Conservation (phyloP, 441 rosid genomes). For the Pelargonium exstipulatum region DNA sequence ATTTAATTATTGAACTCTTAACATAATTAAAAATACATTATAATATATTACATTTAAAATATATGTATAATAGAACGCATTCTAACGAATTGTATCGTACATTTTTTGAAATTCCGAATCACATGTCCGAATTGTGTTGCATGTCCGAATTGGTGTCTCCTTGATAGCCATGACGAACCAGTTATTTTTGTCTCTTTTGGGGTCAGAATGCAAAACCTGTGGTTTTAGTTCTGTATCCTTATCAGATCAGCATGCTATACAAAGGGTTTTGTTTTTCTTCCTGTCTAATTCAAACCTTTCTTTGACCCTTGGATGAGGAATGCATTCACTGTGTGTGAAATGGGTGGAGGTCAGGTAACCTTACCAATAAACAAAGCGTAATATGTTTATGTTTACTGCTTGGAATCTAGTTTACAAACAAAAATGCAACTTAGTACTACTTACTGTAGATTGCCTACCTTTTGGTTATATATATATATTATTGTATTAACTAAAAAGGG, state of each 20-base stretch:
- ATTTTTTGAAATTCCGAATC: too few species aligned
- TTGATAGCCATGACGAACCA: too few species aligned
- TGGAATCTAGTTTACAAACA: too few species aligned
- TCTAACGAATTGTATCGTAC: too few species aligned
- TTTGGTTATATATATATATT: neutral
- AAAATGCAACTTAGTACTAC: too few species aligned
- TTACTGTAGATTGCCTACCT: neutral
- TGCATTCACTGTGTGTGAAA: neutral
- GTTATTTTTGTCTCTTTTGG: neutral
- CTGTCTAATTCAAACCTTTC: neutral
- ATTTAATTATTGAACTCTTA: too few species aligned
- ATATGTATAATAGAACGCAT: too few species aligned
- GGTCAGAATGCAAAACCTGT: neutral
- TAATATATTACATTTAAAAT: too few species aligned
- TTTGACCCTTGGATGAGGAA: neutral
- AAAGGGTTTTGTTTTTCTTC: neutral
- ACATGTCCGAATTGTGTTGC: too few species aligned
- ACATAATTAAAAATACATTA: too few species aligned
- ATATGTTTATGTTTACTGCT: too few species aligned
- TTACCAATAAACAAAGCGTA: neutral
- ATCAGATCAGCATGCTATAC: neutral
- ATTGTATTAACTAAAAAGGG: neutral
- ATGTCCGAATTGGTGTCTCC: too few species aligned
- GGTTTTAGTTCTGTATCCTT: neutral
- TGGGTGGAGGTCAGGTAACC: neutral